Percentiles rank a stretch among this genome's conserved stretches.
These are phyloP conservation scores for Wilhelminamyces savonicus DNA, from an alignment of 805 yeast genomes.

Conservation along the genomic window DNA sequence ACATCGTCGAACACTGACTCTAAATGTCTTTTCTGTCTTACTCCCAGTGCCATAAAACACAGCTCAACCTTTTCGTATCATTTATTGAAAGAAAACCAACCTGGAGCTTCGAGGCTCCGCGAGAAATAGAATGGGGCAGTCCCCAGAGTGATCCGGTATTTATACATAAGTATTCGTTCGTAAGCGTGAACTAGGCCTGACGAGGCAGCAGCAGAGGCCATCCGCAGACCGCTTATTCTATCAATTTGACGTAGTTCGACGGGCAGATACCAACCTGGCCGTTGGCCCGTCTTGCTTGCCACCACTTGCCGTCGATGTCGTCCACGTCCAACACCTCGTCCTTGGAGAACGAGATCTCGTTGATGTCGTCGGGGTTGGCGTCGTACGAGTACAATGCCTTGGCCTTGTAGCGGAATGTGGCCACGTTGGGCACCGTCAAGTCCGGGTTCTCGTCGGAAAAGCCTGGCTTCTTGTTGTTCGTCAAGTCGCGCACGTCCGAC, in stretches of 20 bases:
- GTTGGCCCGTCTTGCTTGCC: constrained; percentile 87
- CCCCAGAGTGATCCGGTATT: no score
- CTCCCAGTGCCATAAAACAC: no score
- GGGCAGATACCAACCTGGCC: constrained; percentile 98
- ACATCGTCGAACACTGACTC: no score
- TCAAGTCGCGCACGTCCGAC: constrained; percentile 29
- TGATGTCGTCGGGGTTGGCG: constrained; percentile 88
- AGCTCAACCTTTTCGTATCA: no score
- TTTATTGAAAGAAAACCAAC: no score
- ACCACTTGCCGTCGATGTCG: constrained; percentile 95
- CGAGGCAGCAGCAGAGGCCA: no score
- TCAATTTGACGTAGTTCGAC: constrained; percentile 80
- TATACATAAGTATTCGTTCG: no score
- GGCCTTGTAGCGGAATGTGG: constrained; percentile 75
- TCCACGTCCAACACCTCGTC: constrained; percentile 90
- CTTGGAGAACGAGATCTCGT: constrained; percentile 84
- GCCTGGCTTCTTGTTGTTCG: constrained; percentile 15
- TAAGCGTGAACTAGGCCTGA: no score
- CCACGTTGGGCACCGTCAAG: constrained; percentile 11
- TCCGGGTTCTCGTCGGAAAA: constrained; percentile 17
- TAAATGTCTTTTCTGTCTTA: no score
- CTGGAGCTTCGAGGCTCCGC: no score
- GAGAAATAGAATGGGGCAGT: no score
- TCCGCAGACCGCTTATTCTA: no score
- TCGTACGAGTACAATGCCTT: constrained; percentile 80